These are phyloP conservation scores for Melanogaster broomeanus DNA, from an alignment of 768 basidiomycete species.

Conservation along the genomic window DNA sequence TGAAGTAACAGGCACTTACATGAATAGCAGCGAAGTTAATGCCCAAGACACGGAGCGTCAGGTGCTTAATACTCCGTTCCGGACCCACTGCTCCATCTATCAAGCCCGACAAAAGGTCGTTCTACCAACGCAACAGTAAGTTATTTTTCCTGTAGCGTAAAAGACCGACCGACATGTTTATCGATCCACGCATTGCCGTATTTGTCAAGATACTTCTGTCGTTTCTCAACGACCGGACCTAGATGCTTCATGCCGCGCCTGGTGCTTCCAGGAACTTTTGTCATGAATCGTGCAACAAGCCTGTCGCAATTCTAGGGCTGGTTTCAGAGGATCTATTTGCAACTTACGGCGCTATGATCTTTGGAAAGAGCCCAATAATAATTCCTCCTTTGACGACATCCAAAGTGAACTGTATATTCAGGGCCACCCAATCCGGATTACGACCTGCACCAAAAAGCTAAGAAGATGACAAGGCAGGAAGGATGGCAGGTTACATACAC, in stretches of 20 bases:
- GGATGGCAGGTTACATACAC: constrained; percentile 29
- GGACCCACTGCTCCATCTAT: constrained; percentile 18
- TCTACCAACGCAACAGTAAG: constrained; percentile 7
- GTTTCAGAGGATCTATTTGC: too few species aligned
- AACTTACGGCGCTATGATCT: constrained; percentile 33
- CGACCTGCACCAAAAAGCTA: constrained; percentile 31
- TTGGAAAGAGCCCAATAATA: constrained; percentile 33
- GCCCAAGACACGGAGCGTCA: constrained; percentile 11
- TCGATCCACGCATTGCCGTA: constrained; percentile 26
- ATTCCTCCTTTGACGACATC: constrained; percentile 24
- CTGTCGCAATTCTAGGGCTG: constrained; percentile 1
- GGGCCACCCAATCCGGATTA: constrained; percentile 33
- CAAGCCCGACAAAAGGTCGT: constrained; percentile 33
- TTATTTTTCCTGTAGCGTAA: not conserved
- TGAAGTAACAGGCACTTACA: constrained; percentile 7
- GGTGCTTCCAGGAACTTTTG: constrained; percentile 1
- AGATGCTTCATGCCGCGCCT: constrained; percentile 12
- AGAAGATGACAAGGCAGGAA: not conserved
- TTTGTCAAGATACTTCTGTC: constrained; percentile 18
- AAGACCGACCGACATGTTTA: constrained; percentile 27
- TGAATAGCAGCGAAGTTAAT: constrained; percentile 16
- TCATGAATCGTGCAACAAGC: constrained; percentile 13
- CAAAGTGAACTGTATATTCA: constrained; percentile 31
- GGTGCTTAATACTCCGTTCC: constrained; percentile 18
- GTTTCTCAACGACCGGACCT: constrained; percentile 27